Evolutionary conservation across 225 moss, liverwort and hornwort genomes (phyloP), one percentile per base, ranked within the genome.

Genomic region (Asterella californica): DNA sequence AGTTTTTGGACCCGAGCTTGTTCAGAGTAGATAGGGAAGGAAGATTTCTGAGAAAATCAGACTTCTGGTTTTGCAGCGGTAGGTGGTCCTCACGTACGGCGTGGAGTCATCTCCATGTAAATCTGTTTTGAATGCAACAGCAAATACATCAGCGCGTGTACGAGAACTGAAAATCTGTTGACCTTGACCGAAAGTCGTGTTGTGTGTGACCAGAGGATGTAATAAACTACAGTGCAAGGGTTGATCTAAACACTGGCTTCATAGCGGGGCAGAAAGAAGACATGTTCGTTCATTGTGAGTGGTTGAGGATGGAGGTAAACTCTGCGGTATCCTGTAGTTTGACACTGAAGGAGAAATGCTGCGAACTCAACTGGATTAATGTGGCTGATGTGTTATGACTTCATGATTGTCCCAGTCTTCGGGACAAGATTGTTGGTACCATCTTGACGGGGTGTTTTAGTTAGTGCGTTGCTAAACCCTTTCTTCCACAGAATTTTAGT

Each of bases 221-320:
- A 6, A 1, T 76, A 55, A n/a, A 76, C 37, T 76, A 57, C 50
- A 76, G 6, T 10, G 57, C 75, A 37, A 76, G 75, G 38, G 57
- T 76, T 59, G 54, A 55, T 4, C 6, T 6, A 37, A 57, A 57
- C 19, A 76, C 75, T 36, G 59, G 59, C 12, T 19, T 27, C 18
- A 12, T 0, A 57, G 19, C 54, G 17, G 75, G 75, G 15, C 54
- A 76, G 25, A 76, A 76, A 25, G 75, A 76, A 59, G 75, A 76
- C 37, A 59, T 57, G 57, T 76, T 33, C 14, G 75, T 33, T 30
- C 75, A 76, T 24, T 76, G 75, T 59, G 54, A 76, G 29, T 76
- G 75, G 75, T 57, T 76, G 75, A 76, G 75, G 55, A 27, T 59
- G 33, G 27, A 36, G 75, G 75, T 76, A 76, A 7, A 37, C 18